Percentiles rank a stretch among this genome's conserved stretches.
These are phyloP conservation scores for Trichoderma citrinoviride DNA, from an alignment of 2,329 filamentous ascomycete species.

Conservation along the genomic window DNA sequence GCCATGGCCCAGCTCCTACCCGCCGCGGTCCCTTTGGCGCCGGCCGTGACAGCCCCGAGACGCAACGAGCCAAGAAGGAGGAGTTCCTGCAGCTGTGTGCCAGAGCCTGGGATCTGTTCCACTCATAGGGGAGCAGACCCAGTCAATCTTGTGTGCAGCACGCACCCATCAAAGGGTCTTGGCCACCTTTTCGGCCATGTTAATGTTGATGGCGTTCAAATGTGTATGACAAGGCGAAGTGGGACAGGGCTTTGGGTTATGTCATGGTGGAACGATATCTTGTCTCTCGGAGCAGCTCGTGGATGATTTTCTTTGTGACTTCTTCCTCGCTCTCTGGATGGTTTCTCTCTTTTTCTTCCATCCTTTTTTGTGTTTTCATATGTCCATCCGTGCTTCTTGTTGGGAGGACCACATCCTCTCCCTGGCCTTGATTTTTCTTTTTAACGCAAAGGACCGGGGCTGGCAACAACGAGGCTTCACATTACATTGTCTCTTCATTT, in stretches of 20 bases:
- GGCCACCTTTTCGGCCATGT: neutral
- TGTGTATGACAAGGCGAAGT: neutral
- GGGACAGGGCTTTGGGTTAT: neutral
- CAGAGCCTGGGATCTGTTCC: slow-evolving; percentile 94
- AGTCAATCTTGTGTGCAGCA: neutral
- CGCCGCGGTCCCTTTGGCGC: slow-evolving; percentile 73
- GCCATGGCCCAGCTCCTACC: slow-evolving; percentile 63
- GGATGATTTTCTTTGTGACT: neutral
- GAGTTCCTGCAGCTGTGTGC: slow-evolving; percentile 86
- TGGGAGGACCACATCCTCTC: slow-evolving; percentile 18
- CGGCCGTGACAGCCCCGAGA: slow-evolving; percentile 79
- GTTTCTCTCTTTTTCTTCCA: neutral
- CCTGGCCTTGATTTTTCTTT: neutral
- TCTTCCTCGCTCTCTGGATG: neutral
- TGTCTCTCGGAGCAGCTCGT: neutral
- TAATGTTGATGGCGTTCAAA: neutral
- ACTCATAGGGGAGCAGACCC: slow-evolving; percentile 61
- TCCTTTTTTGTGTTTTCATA: neutral
- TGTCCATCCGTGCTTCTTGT: slow-evolving; percentile 16
- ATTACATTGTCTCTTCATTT: slow-evolving; percentile 13
- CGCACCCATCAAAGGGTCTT: neutral
- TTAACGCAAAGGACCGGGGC: slow-evolving; percentile 4
- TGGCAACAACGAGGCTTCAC: slow-evolving; percentile 12
- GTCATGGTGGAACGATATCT: slow-evolving; percentile 9
- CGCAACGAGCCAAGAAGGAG: slow-evolving; percentile 81